Evolutionary conservation across 1,139 yeast genomes (phyloP).

Genomic region (Debaryomyces robertsiae): DNA sequence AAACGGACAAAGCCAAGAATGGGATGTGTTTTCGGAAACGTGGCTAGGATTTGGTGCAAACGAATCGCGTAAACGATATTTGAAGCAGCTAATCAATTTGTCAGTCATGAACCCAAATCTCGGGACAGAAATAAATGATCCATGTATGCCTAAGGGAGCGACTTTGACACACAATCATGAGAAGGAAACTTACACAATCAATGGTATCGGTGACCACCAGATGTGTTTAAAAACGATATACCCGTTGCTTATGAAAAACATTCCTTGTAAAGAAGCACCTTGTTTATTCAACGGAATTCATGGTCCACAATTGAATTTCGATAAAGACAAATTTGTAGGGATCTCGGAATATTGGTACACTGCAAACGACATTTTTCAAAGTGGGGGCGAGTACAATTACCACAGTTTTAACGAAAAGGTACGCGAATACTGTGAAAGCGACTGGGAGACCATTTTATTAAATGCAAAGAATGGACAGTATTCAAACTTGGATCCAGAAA

Average conservation of each 20-base stretch:
- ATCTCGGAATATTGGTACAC: slow-evolving; percentile 86
- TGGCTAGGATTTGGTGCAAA: slow-evolving; percentile 89
- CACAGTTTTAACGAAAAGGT: slow-evolving; percentile 61
- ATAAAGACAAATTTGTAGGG: slow-evolving; percentile 73
- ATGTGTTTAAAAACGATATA: slow-evolving; percentile 67
- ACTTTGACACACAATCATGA: slow-evolving; percentile 41
- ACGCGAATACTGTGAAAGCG: slow-evolving; percentile 63
- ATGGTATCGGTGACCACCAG: slow-evolving; percentile 71
- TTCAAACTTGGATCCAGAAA: slow-evolving; percentile 48
- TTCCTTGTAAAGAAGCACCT: slow-evolving; percentile 75
- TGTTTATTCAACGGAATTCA: slow-evolving; percentile 82
- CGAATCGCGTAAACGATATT: slow-evolving; percentile 68
- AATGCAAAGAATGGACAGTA: slow-evolving; percentile 56
- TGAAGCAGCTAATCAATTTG: slow-evolving; percentile 49
- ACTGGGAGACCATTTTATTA: slow-evolving; percentile 56
- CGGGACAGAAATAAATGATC: slow-evolving; percentile 51
- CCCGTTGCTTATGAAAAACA: slow-evolving; percentile 66
- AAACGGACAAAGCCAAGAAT: slow-evolving; percentile 61
- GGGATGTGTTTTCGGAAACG: slow-evolving; percentile 78
- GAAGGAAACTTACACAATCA: slow-evolving; percentile 49
- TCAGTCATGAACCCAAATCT: slow-evolving; percentile 25
- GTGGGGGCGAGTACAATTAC: slow-evolving; percentile 77
- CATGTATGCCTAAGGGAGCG: slow-evolving; percentile 70
- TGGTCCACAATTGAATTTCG: slow-evolving; percentile 71
- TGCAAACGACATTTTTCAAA: slow-evolving; percentile 75